These are phyloP conservation scores for maize (Zea mays) DNA, from an alignment of 176 grass and related monocot genomes.

Conservation along the genomic window Zm-B73-REFERENCE-NAM-5.0 NC_050102.1:3787001-3787500, in stretches of 20 bases:
- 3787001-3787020: slow-evolving; percentile 81
- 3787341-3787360: slow-evolving; percentile 84
- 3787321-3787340: slow-evolving; percentile 92
- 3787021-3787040: slow-evolving; percentile 77
- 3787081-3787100: not conserved
- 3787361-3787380: slow-evolving; percentile 63
- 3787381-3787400: slow-evolving; percentile 75
- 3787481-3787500: not conserved
- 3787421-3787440: slow-evolving; percentile 54
- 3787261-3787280: slow-evolving; percentile 60
- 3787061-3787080: slow-evolving; percentile 52
- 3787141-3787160: not conserved
- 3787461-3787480: slow-evolving; percentile 49
- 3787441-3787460: slow-evolving; percentile 69
- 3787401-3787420: slow-evolving; percentile 55
- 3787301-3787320: slow-evolving; percentile 79
- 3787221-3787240: not conserved
- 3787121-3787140: not conserved
- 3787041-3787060: slow-evolving; percentile 90
- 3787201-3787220: not conserved
- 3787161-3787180: not conserved
- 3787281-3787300: slow-evolving; percentile 57
- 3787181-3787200: not conserved
- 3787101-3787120: not conserved
- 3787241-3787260: not conserved